A percentile compares a stretch with the other conserved stretches of the same genome.
Evolutionary conservation across 2,329 filamentous ascomycete genomes (phyloP).

Genomic region (Arthrobotrys megalospora): DNA sequence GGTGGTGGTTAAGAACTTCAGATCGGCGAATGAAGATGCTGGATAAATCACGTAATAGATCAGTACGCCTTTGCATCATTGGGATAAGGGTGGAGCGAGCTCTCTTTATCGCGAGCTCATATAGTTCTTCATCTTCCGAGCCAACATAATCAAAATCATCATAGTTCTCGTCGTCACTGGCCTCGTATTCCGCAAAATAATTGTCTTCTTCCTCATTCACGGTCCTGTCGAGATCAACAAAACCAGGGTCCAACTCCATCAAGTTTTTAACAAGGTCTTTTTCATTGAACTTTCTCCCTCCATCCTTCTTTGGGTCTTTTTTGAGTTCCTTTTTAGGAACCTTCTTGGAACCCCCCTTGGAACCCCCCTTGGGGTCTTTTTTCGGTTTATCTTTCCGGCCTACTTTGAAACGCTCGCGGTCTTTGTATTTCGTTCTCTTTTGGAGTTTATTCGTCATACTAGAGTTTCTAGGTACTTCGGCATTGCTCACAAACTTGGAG

Average conservation of each 20-base stretch:
- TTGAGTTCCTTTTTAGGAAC: not conserved
- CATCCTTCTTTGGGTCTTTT: not conserved
- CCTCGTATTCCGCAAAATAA: not conserved
- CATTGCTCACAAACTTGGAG: no score
- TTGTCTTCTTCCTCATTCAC: not conserved
- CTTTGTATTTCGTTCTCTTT: conserved; percentile 1
- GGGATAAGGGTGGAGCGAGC: conserved; percentile 7
- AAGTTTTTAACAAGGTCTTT: not conserved
- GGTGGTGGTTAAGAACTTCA: not conserved
- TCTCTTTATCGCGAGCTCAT: conserved; percentile 3
- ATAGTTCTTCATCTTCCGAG: conserved; percentile 20
- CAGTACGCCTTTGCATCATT: not conserved
- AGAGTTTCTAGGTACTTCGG: no score
- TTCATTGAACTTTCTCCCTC: not conserved
- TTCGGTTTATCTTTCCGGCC: not conserved
- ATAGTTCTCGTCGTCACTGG: not conserved
- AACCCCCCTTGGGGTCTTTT: not conserved
- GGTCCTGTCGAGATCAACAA: not conserved
- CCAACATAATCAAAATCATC: not conserved
- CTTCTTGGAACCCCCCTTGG: not conserved
- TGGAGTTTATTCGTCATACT: not conserved
- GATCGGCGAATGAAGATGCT: not conserved
- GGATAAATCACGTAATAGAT: no score
- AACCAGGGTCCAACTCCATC: not conserved
- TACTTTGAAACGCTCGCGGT: not conserved